Base-by-base conservation (phyloP, 2,329 filamentous ascomycete genomes). In the Monilinia fructicola region DNA sequence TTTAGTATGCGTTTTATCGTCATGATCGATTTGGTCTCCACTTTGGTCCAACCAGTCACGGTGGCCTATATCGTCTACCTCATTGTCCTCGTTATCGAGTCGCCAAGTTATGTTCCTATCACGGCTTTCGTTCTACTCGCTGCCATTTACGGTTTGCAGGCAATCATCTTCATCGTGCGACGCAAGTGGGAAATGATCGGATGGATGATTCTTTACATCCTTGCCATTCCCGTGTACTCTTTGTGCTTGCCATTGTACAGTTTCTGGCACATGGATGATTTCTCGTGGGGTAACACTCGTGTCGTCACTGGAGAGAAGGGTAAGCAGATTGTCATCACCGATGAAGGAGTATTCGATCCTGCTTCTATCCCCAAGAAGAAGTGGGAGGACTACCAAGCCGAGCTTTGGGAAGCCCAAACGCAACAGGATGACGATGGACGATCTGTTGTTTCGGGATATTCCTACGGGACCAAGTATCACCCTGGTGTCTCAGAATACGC, bases 191-290 rank as follows among this genome's bases (percentile, higher is more conserved):
- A 99, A 78, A 98, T 98, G 94, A 90, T 99, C 73, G 95, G 94
- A 46, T 99, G 95, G 95, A 97, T 99, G 93, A 83, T 99, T 72
- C 87, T 99, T 70, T 99, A 99, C 79, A 86, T 99, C 68, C 70
- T 95, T 40, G 94, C 95, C 65, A 90, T 96, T 69, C 94, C 94
- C 0, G 86, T 99, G 70, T 99, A 97, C 84, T 89, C 91, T 54
- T 92, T 96, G 70, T 93, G 86, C 67, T 84, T 99, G 54, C 95
- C 95, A 0, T 81, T 99, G 38, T 98, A 98, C 78, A 85, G 94
- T 60, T 99, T 99, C 85, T 99, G 95, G 95, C 87, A 97, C 81
- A 98, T 98, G 95, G 95, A 99, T 78, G 95, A 99, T 80, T 99
- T 99, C 86, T 91, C 90, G 74, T 99, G 95, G 95, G 95, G 95